Percentiles rank a stretch among this genome's conserved stretches.
These are phyloP conservation scores for Scleroderma citrinum DNA, from an alignment of 768 basidiomycete species.

Conservation along the genomic window DNA sequence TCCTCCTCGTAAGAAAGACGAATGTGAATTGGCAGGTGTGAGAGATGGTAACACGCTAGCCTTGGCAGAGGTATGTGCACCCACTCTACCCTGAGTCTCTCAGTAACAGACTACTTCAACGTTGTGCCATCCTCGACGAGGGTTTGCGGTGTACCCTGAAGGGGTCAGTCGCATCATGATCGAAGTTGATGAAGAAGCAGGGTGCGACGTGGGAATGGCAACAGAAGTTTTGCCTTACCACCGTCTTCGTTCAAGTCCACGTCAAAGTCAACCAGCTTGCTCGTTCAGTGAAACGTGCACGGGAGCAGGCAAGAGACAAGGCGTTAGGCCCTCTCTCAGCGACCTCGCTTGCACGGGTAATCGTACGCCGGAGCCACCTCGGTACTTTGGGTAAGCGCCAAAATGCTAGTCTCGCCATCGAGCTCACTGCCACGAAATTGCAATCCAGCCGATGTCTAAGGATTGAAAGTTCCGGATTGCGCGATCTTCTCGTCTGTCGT, in stretches of 20 bases:
- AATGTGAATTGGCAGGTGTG: too few relatives aligned
- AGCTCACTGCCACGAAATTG: background rate
- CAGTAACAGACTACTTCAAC: too few relatives aligned
- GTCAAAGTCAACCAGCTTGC: background rate
- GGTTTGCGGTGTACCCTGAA: too few relatives aligned
- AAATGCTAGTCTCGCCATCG: background rate
- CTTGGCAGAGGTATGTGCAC: too few relatives aligned
- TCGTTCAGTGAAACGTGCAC: background rate
- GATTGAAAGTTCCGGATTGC: background rate
- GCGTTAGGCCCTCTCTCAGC: slow-evolving; percentile 1
- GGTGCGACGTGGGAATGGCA: background rate
- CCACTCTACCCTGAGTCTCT: too few relatives aligned
- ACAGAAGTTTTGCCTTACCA: background rate
- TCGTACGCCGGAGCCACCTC: background rate
- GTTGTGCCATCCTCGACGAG: too few relatives aligned
- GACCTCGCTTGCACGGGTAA: background rate
- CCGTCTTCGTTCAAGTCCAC: background rate
- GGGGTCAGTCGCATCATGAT: too few relatives aligned
- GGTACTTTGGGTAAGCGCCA: background rate
- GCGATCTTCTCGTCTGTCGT: background rate
- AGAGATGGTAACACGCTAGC: too few relatives aligned
- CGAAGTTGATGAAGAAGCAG: background rate
- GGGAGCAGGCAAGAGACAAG: background rate
- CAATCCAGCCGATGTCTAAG: background rate
- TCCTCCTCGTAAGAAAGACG: too few relatives aligned